Evolutionary conservation across 768 basidiomycete genomes (phyloP).

Genomic region (Russula dissimulans): DNA sequence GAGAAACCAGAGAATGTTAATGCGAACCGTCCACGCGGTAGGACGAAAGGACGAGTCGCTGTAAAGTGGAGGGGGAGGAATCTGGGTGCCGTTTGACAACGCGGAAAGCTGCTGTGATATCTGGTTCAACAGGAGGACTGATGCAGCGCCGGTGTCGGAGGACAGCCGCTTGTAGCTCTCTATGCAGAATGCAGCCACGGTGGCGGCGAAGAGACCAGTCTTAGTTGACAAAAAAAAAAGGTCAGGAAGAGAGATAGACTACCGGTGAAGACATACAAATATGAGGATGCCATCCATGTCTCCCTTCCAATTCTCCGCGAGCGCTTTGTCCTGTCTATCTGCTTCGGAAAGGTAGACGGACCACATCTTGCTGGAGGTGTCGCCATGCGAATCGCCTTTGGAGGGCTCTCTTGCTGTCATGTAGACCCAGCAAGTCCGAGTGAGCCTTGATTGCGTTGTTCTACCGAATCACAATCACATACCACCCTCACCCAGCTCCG

Average conservation of each 20-base stretch:
- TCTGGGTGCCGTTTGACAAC: background rate
- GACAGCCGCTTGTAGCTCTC: slow-evolving; percentile 10
- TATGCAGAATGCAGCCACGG: slow-evolving; percentile 10
- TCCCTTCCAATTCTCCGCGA: no score
- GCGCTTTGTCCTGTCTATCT: no score
- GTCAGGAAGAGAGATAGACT: no score
- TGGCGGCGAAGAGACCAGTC: slow-evolving; percentile 13
- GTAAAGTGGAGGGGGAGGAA: background rate
- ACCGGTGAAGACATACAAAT: background rate
- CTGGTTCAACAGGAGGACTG: slow-evolving; percentile 3
- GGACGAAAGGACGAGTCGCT: background rate
- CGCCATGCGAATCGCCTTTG: no score
- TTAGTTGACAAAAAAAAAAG: background rate
- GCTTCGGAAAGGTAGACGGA: no score
- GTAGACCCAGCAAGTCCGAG: no score
- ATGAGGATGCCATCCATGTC: background rate
- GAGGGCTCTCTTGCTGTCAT: no score
- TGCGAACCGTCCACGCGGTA: background rate
- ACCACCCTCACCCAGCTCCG: no score
- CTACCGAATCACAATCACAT: no score
- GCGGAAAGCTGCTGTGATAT: slow-evolving; percentile 10
- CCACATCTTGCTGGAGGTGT: no score
- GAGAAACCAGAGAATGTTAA: slow-evolving; percentile 16
- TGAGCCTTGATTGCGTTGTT: no score
- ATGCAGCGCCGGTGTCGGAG: background rate